These are phyloP conservation scores for Cladobotryum protrusum DNA, from an alignment of 2,329 filamentous ascomycete genomes.

Conservation along the genomic window DNA sequence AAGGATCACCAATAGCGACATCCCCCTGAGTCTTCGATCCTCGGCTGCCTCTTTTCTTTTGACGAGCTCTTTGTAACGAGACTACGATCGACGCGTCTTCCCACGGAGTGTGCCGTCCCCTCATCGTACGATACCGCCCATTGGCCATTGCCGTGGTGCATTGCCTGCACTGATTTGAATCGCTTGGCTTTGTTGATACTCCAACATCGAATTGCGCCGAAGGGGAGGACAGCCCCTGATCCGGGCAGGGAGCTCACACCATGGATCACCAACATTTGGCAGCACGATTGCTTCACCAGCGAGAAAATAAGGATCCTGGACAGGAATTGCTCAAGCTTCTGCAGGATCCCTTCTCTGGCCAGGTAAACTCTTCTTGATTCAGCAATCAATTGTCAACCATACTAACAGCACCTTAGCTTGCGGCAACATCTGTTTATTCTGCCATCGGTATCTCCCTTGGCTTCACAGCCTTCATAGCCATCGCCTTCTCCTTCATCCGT, in stretches of 20 bases:
- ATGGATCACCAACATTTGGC: slow-evolving; percentile 17
- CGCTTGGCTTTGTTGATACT: too few relatives aligned
- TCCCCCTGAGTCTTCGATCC: slow-evolving; percentile 9
- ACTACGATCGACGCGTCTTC: too few relatives aligned
- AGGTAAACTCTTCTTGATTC: slow-evolving; percentile 30
- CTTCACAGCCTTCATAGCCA: slow-evolving; percentile 64
- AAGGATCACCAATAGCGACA: slow-evolving; percentile 7
- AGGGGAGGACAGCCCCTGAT: too few relatives aligned
- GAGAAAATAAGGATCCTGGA: slow-evolving; percentile 19
- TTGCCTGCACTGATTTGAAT: too few relatives aligned
- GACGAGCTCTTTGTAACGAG: not conserved
- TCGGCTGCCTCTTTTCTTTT: slow-evolving; percentile 7
- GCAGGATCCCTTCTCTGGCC: slow-evolving; percentile 43
- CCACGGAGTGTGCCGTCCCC: too few relatives aligned
- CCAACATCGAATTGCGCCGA: too few relatives aligned
- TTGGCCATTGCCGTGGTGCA: too few relatives aligned
- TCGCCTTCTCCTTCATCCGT: slow-evolving; percentile 81
- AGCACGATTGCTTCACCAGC: slow-evolving; percentile 10
- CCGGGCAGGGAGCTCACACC: slow-evolving; percentile 2
- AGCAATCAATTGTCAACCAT: not conserved
- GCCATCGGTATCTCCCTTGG: slow-evolving; percentile 76
- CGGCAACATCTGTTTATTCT: slow-evolving; percentile 58
- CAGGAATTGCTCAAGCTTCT: slow-evolving; percentile 43
- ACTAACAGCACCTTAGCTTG: slow-evolving; percentile 19
- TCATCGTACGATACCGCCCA: too few relatives aligned